phyloP scores from a whole-genome alignment of 1,139 yeast genomes.

The Citeromyces siamensis region DNA sequence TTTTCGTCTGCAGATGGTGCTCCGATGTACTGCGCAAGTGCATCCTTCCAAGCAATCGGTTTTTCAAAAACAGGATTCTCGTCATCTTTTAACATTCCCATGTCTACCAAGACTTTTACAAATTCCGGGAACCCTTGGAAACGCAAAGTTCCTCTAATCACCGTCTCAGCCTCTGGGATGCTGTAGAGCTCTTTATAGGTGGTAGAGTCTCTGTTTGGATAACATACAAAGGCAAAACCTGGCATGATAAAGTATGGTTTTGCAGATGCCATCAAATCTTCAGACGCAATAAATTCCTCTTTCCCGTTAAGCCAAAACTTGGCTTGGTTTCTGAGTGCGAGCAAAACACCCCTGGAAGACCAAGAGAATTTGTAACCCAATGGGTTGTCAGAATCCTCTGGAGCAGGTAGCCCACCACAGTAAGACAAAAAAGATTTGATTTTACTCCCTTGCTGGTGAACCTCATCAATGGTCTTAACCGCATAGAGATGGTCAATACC shows the following conservation, averaged over 20 bases:
- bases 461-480: constrained; percentile 95
- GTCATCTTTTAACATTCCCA: constrained; percentile 83
- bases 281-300: constrained; percentile 68
- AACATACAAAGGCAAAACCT: constrained; percentile 88
- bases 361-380: constrained; percentile 98
- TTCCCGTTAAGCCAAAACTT: constrained; percentile 81
- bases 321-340: constrained; percentile 92
- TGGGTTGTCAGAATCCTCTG: constrained; percentile 95
- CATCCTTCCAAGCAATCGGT: constrained; percentile 79
- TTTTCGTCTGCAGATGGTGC: constrained; percentile 57
- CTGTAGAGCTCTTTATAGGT: constrained; percentile 81
- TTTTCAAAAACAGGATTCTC: constrained; percentile 42
- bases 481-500: constrained; percentile 98
- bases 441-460: constrained; percentile 84
- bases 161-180: constrained; percentile 96
- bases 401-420: constrained; percentile 99
- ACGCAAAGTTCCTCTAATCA: constrained; percentile 93
- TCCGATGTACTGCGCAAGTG: constrained; percentile 64
- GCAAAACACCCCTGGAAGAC: constrained; percentile 96
- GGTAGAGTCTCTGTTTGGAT: constrained; percentile 98
- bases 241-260: constrained; percentile 93
- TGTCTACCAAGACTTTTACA: constrained; percentile 86
- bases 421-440: constrained; percentile 87
- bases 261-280: constrained; percentile 91
- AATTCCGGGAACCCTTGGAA: constrained; percentile 99